phyloP scores from a whole-genome alignment of 305 asterid genomes.

The Vinca major region DNA sequence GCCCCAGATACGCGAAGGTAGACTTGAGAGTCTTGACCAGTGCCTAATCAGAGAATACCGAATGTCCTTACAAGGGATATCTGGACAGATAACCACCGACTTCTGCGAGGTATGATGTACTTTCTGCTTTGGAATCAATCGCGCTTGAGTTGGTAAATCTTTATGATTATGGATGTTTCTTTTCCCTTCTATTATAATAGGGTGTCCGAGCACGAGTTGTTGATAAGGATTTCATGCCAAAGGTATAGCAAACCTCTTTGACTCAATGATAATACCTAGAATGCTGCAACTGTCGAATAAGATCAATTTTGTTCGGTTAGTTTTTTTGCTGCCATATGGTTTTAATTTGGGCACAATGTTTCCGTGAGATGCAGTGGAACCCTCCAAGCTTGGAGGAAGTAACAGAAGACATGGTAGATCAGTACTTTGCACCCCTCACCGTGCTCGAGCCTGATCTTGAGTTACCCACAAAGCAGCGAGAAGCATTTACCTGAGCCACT shows the following conservation, averaged over 20 bases:
- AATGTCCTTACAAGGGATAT: constrained; percentile 66
- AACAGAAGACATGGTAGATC: constrained; percentile 79
- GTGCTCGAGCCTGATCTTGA: constrained; percentile 76
- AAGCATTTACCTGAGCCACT: constrained; percentile 47
- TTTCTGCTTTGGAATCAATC: constrained; percentile 7
- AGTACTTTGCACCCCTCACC: constrained; percentile 52
- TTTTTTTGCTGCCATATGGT: background rate
- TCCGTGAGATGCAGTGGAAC: constrained; percentile 59
- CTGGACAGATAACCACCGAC: constrained; percentile 53
- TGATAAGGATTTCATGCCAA: constrained; percentile 68
- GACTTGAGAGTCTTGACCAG: constrained; percentile 79
- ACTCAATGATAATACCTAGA: background rate
- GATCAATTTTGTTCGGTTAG: background rate
- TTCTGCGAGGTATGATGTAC: constrained; percentile 55
- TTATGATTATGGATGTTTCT: constrained; percentile 8
- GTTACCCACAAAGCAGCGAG: constrained; percentile 66
- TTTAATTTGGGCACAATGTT: constrained; percentile 2
- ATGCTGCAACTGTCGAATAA: background rate
- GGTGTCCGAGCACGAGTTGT: constrained; percentile 77
- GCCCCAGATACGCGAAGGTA: constrained; percentile 79
- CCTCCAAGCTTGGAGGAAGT: constrained; percentile 82
- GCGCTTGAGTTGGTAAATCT: background rate
- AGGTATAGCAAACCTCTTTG: constrained; percentile 33
- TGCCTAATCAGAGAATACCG: constrained; percentile 84
- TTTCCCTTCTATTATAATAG: constrained; percentile 20